Base-by-base conservation (phyloP, 768 basidiomycete genomes). In the Stropharia rugosoannulata region DNA sequence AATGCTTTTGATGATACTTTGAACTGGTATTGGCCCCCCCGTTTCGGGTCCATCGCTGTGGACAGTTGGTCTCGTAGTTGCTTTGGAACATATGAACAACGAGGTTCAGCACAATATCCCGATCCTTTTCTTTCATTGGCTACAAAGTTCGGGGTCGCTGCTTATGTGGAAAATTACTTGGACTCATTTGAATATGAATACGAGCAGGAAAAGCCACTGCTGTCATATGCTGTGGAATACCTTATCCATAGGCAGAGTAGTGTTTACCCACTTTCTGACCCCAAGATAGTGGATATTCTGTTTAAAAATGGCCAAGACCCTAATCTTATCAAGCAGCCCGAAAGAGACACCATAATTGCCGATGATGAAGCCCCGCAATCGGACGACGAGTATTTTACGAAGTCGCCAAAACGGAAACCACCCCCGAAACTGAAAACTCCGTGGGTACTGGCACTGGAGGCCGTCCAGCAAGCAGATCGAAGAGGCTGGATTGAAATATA, bases 1-100 rank as follows among this genome's bases (percentile, higher is more conserved):
- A 57, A 57, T 13, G 36, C 43, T 25, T 51, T 51, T n/a, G 56
- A 57, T 25, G 56, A 57, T n/a, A 57, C 56, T 6, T 45, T 57
- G 1, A 57, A 57, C 27, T 57, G 56, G 56, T 57, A 57, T 32
- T 57, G 49, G 44, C 56, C 56, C 1, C 56, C 56, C 15, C 56
- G 56, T n/a, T 38, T 38, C 7, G 50, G 45, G 2, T 57, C 50
- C 7, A 44, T 57, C 13, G 49, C 56, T 11, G 22, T 27, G 25
- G 56, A 57, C 36, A 57, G 56, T 39, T 57, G 56, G 56, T 43
- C 56, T 11, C 49, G 56, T 27, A 57, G 51, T 19, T 57, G 56
- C 36, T 57, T 57, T n/a, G 56, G 56, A 3, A 52, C 56, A 11
- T 57, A 52, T 32, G 56, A 57, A 48, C 50, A 57, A 38, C 45